Base-by-base conservation (phyloP, 73 alveolate genomes). In the Paramecium sexaurelia region DNA sequence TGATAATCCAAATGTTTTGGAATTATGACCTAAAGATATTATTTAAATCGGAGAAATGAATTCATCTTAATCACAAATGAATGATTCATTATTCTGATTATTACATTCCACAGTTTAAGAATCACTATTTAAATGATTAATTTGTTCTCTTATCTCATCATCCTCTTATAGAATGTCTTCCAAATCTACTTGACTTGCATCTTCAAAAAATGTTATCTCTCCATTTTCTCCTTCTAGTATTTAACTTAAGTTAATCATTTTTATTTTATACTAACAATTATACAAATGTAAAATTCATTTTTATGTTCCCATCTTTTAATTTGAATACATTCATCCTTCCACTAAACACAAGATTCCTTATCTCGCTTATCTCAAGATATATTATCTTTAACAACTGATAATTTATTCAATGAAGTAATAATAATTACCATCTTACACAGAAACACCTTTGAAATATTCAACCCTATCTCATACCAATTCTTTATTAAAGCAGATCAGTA, bases 161-260 rank as follows among this genome's bases (percentile, higher is more conserved):
- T 71, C 86, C 13, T 71, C 86, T 71, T 71, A 35, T 6, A 71
- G 17, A 27, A 71, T 71, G 35, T 71, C 86, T 10, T 71, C 86
- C 17, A 71, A 71, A 40, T 71, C 86, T 8, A 71, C 55, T 10
- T 71, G 35, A 36, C 86, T 71, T 13, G 41, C 39, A 9, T 36
- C 86, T 7, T 32, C 37, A 71, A 1, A 35, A 37, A 71, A 37
- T 33, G 86, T 71, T 4, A 71, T 71, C 56, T 71, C 86, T 3
- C 43, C 43, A 71, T 71, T 71, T 2, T 71, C 55, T n/a, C 56
- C 43, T 33, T 71, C 86, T 29, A 71, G 17, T 71, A 71, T 71
- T 71, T 71, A 36, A 36, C 86, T 71, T 71, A 71, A 71, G 43
- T 71, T 37, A 71, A 71, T 71, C 83, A 61, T 61, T 29, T 61